Evolutionary conservation across 2,329 filamentous ascomycete species (phyloP), one percentile per base, ranked within the genome.

Genomic region (Bipolaris victoriae): DNA sequence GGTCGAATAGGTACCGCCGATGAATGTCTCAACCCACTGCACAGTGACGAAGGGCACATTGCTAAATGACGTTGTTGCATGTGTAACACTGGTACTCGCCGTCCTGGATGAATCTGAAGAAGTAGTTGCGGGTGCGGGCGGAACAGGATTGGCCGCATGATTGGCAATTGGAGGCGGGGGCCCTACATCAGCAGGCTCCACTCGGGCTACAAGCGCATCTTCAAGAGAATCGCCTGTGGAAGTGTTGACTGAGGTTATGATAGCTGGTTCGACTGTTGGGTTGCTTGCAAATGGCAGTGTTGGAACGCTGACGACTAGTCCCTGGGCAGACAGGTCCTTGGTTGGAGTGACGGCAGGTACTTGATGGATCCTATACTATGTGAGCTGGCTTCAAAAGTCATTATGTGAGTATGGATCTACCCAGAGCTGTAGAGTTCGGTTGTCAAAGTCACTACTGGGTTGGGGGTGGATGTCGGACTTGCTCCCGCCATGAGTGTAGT

Each of bases 21-120:
- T 65, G 55, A 63, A 57, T 7, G 73, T 75, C 48, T 74, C 69
- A 13, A 71, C 55, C 74, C 74, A 77, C 48, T 69, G 62, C 7
- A 73, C 70, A 1, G 67, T 76, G 10, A 72, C 61, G 9, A 64
- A 68, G 43, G 67, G 63, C 24, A 60, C 48, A 15, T 57, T 60
- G 31, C 51, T 18, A 37, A 57, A 43, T 47, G 43, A 55, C 50
- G 37, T 39, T n/a, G 31, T 26, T 11, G 43, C 43, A 16, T 5
- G 33, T 31, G 49, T 41, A 11, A 49, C 29, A 13, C 20, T 47
- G 11, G 50, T 31, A 22, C 35, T 40, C 10, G 53, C 18, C 7
- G 33, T 41, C 11, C 31, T 33, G 22, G 43, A 52, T 11, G 22
- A 35, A 20, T 22, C 48, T 37, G 44, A 49, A 20, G 10, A 16